Evolutionary conservation across 352 stramenopile species (phyloP).

Genomic region (Phytopythium montanum): DNA sequence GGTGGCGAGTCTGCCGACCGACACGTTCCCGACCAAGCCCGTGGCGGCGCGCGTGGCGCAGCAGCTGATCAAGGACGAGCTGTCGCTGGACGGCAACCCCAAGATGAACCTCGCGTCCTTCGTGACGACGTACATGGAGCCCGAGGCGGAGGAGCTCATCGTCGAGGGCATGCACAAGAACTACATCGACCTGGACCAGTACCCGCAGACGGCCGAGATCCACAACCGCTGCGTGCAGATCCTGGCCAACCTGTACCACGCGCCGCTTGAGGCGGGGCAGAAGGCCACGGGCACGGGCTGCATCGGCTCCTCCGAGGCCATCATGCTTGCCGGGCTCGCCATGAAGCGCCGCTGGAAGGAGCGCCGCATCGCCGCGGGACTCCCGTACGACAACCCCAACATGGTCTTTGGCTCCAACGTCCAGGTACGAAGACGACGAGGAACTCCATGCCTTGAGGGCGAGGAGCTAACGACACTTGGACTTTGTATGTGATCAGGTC

Average conservation of each 20-base stretch:
- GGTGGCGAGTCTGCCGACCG: constrained; percentile 53
- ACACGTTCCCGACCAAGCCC: constrained; percentile 57
- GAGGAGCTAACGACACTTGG: not conserved
- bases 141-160: constrained; percentile 89
- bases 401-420: constrained; percentile 92
- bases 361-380: constrained; percentile 68
- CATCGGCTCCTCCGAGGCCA: constrained; percentile 91
- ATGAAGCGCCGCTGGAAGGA: constrained; percentile 92
- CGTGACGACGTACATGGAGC: constrained; percentile 92
- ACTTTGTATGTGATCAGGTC: constrained; percentile 39
- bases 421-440: constrained; percentile 11
- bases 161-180: constrained; percentile 87
- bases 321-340: constrained; percentile 88
- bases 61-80: constrained; percentile 88
- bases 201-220: constrained; percentile 91
- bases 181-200: constrained; percentile 92
- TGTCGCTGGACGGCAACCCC: constrained; percentile 86
- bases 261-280: constrained; percentile 49
- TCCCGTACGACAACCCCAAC: constrained; percentile 88
- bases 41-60: constrained; percentile 80
- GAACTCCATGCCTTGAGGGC: not conserved
- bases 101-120: constrained; percentile 92
- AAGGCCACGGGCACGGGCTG: constrained; percentile 82
- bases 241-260: constrained; percentile 89
- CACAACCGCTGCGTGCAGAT: constrained; percentile 93